Conservation (phyloP, 2,329 filamentous ascomycete genomes). For the Monilinia laxa region DNA sequence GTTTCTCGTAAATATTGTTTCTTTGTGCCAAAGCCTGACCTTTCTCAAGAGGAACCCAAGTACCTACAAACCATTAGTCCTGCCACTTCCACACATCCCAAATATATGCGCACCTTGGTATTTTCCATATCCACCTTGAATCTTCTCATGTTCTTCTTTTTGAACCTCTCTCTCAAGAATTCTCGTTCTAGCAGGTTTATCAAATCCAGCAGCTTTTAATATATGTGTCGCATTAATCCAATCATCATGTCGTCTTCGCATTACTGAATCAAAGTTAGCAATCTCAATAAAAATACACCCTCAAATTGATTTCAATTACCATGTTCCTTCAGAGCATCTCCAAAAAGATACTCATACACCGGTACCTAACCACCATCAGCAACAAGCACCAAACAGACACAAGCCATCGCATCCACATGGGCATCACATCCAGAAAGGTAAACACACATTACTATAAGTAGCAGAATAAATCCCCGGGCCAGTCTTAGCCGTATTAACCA, state of each 20-base stretch:
- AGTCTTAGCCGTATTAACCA: slow-evolving; percentile 39
- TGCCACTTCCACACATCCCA: slow-evolving; percentile 9
- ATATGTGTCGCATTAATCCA: slow-evolving; percentile 99
- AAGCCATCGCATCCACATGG: background rate
- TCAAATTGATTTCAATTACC: slow-evolving; percentile 40
- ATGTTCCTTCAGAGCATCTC: slow-evolving; percentile 74
- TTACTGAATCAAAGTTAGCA: slow-evolving; percentile 49
- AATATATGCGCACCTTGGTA: slow-evolving; percentile 70
- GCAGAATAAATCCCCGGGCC: slow-evolving; percentile 58
- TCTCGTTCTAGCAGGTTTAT: slow-evolving; percentile 91
- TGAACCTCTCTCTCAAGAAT: slow-evolving; percentile 97
- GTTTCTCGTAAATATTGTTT: slow-evolving; percentile 80
- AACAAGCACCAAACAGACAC: background rate
- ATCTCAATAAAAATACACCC: background rate
- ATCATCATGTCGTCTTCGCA: slow-evolving; percentile 88
- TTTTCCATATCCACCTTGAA: slow-evolving; percentile 97
- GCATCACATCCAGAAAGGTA: background rate
- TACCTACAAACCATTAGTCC: slow-evolving; percentile 57
- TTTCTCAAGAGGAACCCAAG: slow-evolving; percentile 87
- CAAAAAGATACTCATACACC: slow-evolving; percentile 90
- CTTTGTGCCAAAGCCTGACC: slow-evolving; percentile 80
- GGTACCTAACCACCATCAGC: slow-evolving; percentile 63
- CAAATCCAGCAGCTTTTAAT: slow-evolving; percentile 92
- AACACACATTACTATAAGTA: slow-evolving; percentile 65
- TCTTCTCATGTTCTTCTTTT: slow-evolving; percentile 94